phyloP scores from a whole-genome alignment of 2,329 filamentous ascomycete species.

The Aotearoamyces nothofagi region DNA sequence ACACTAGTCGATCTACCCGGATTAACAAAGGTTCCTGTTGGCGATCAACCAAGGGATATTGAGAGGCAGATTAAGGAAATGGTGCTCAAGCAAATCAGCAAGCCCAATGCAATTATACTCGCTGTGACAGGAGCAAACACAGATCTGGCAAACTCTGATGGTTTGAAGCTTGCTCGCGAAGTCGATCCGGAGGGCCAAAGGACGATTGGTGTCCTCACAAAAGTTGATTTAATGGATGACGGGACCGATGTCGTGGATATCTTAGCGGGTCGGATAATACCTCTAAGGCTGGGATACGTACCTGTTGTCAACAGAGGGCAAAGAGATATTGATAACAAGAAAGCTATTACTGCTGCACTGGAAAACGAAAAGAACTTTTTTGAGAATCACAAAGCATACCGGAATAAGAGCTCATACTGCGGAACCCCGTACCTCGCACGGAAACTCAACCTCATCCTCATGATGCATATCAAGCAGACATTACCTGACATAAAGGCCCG shows the following conservation, averaged over 20 bases:
- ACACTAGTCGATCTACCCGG: conserved; percentile 94
- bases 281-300: conserved; percentile 84
- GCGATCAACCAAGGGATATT: conserved; percentile 92
- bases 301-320: conserved; percentile 97
- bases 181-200: conserved; percentile 95
- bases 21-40: conserved; percentile 90
- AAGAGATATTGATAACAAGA: conserved; percentile 96
- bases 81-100: conserved; percentile 97
- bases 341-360: conserved; percentile 77
- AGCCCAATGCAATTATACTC: conserved; percentile 94
- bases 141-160: conserved; percentile 96
- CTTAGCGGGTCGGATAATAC: conserved; percentile 92
- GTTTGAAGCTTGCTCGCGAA: conserved; percentile 87
- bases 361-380: conserved; percentile 96
- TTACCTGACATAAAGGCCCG: conserved; percentile 96
- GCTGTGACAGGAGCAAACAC: conserved; percentile 95
- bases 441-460: conserved; percentile 94
- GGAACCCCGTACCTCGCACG: conserved; percentile 92
- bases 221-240: conserved; percentile 98
- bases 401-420: conserved; percentile 97
- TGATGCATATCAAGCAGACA: conserved; percentile 99
- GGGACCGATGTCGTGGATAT: conserved; percentile 98
- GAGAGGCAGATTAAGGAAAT: conserved; percentile 94
- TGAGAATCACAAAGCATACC: conserved; percentile 95
- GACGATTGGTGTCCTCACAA: conserved; percentile 95